Percentiles rank a stretch among this genome's conserved stretches.
These are phyloP conservation scores for Xylaria castorea DNA, from an alignment of 495 filamentous ascomycete species.

Conservation along the genomic window DNA sequence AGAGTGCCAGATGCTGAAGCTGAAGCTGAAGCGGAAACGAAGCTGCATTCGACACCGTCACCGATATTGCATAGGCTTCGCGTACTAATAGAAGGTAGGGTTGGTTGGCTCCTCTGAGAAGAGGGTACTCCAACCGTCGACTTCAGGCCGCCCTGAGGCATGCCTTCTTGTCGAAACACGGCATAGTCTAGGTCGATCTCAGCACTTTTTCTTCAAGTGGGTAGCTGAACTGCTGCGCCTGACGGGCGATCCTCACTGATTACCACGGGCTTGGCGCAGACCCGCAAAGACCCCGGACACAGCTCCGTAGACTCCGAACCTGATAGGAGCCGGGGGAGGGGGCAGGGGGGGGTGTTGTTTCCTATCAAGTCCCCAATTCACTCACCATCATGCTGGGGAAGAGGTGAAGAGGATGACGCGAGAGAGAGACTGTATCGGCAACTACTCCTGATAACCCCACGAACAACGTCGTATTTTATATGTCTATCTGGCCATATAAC, in stretches of 20 bases:
- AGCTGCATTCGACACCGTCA: neutral
- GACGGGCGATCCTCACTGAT: conserved; percentile 22
- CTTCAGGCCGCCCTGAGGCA: conserved; percentile 6
- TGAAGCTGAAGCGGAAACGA: conserved; percentile 4
- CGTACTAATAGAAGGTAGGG: neutral
- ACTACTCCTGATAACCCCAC: conserved; percentile 1
- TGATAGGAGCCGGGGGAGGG: neutral
- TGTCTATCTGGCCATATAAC: neutral
- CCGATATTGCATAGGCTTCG: neutral
- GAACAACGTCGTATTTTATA: conserved; percentile 7
- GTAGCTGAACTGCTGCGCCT: conserved; percentile 26
- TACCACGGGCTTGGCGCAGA: conserved; percentile 22
- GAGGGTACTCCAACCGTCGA: conserved; percentile 3
- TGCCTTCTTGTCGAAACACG: conserved; percentile 20
- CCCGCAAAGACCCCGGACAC: conserved; percentile 11
- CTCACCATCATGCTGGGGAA: neutral
- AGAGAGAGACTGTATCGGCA: neutral
- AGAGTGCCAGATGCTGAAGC: neutral
- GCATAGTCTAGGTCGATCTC: conserved; percentile 24
- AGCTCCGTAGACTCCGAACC: conserved; percentile 20
- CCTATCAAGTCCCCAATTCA: neutral
- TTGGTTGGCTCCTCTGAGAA: neutral
- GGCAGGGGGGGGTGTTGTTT: neutral
- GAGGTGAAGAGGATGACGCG: neutral
- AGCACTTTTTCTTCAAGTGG: conserved; percentile 8